Evolutionary conservation across 1,284 basidiomycete species (phyloP), one percentile per base, ranked within the genome.

Genomic region (Calocybe gambosa): DNA sequence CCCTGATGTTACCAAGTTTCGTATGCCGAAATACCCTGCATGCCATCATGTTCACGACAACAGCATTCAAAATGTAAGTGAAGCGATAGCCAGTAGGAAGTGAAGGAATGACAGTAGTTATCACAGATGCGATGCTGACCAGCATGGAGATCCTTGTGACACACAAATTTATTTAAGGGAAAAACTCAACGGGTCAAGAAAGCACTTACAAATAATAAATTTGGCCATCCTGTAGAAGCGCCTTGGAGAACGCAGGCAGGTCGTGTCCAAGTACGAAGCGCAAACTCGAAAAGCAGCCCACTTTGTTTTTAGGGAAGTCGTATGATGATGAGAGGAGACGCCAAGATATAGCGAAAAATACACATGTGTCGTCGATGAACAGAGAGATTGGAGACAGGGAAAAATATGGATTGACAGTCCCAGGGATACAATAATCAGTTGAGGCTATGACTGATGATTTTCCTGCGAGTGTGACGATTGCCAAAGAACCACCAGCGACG

Each of bases 401-500:
- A 19, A 41, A 29, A 15, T 36, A 43, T 12, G 29, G 25, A 9
- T 50, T 44, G 5, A 45, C 9, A 5, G 33, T 43, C 3, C 26
- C 13, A 5, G 28, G 28, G 23, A 43, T 15, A 34, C 49, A 50
- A 16, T 46, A 43, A 21, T 45, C 12, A 3, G 49, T 50, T 8
- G 49, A 39, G 6, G 39, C 49, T 13, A 46, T 19, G 23, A 25
- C 21, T 10, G 13, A 23, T 12, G 36, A 40, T 26, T 5, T 26
- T 7, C 39, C 23, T 2, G 21, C 18, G 18, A 21, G 26, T 3
- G 35, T 26, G 3, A 36, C 35, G 15, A 38, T 40, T 6, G 42
- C 45, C 18, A 45, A 10, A n/a, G 50, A 44, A 2, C 55, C 55
- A n/a, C 50, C 64, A 18, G 60, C 39, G 0, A 61, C 60, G n/a